phyloP scores from a whole-genome alignment of 495 filamentous ascomycete species.

The Annulohypoxylon moriforme region DNA sequence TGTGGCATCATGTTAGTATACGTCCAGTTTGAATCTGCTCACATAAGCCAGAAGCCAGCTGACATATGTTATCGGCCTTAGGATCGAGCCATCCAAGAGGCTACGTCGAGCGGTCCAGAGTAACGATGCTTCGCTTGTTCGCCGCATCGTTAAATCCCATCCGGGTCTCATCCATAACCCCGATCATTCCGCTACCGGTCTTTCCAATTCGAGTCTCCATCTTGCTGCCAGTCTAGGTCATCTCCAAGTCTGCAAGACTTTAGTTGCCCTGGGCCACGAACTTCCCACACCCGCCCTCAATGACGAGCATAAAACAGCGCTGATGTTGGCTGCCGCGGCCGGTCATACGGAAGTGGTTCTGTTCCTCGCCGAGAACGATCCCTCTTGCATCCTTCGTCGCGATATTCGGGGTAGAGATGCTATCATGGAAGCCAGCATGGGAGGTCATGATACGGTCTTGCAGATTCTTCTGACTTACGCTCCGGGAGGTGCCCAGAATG shows the following conservation, averaged over 20 bases:
- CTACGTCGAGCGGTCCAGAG: constrained; percentile 78
- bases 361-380: constrained; percentile 61
- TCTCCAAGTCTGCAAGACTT: constrained; percentile 66
- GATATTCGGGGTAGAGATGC: constrained; percentile 69
- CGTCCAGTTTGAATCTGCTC: neutral
- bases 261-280: constrained; percentile 69
- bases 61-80: constrained; percentile 40
- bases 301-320: constrained; percentile 76
- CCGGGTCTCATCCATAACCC: constrained; percentile 76
- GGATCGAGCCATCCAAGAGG: constrained; percentile 74
- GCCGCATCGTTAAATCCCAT: constrained; percentile 77
- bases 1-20: constrained; percentile 16
- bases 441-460: constrained; percentile 68
- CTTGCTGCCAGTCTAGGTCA: constrained; percentile 77
- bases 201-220: constrained; percentile 80
- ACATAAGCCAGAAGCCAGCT: constrained; percentile 7
- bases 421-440: constrained; percentile 65
- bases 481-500: constrained; percentile 58
- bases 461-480: constrained; percentile 68
- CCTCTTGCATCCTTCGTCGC: constrained; percentile 59
- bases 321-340: constrained; percentile 68
- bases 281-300: constrained; percentile 71
- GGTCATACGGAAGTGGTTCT: constrained; percentile 71
- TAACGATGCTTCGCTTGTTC: constrained; percentile 75
- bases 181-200: constrained; percentile 64